These are phyloP conservation scores for Penicillium brasilianum DNA, from an alignment of 2,329 filamentous ascomycete genomes.

Conservation along the genomic window DNA sequence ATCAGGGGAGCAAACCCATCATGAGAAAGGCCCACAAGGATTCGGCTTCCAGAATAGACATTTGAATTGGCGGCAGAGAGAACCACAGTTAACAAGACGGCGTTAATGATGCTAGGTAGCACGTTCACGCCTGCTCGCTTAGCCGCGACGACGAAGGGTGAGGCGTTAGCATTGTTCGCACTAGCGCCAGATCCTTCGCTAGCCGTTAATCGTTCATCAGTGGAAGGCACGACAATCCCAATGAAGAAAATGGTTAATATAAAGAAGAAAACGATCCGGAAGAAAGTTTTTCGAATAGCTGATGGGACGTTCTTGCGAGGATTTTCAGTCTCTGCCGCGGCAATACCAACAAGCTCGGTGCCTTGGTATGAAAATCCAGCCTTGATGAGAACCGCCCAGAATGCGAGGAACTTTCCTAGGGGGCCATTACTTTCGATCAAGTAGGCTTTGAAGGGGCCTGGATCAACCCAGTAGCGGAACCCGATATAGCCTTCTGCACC, in stretches of 20 bases:
- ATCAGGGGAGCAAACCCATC: slow-evolving; percentile 51
- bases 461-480: slow-evolving; percentile 8
- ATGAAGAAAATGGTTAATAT: slow-evolving; percentile 63
- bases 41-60: slow-evolving; percentile 44
- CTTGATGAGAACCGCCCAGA: slow-evolving; percentile 57
- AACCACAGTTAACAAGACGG: slow-evolving; percentile 49
- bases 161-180: slow-evolving; percentile 39
- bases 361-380: slow-evolving; percentile 57
- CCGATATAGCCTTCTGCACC: slow-evolving; percentile 65
- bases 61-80: slow-evolving; percentile 52
- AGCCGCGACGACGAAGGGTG: slow-evolving; percentile 52
- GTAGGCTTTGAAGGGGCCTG: slow-evolving; percentile 6
- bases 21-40: slow-evolving; percentile 68
- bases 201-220: slow-evolving; percentile 60
- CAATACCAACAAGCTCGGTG: slow-evolving; percentile 76
- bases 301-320: slow-evolving; percentile 73
- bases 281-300: slow-evolving; percentile 76
- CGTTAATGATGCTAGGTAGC: slow-evolving; percentile 50
- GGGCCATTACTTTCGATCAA: slow-evolving; percentile 52
- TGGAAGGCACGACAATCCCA: slow-evolving; percentile 70
- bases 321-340: slow-evolving; percentile 76
- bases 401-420: slow-evolving; percentile 70
- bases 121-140: slow-evolving; percentile 44
- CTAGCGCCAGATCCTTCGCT: slow-evolving; percentile 18
- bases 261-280: slow-evolving; percentile 70